These are phyloP conservation scores for Hydrangea macrophylla DNA, from an alignment of 148 eudicot species.

Conservation along the genomic window DNA sequence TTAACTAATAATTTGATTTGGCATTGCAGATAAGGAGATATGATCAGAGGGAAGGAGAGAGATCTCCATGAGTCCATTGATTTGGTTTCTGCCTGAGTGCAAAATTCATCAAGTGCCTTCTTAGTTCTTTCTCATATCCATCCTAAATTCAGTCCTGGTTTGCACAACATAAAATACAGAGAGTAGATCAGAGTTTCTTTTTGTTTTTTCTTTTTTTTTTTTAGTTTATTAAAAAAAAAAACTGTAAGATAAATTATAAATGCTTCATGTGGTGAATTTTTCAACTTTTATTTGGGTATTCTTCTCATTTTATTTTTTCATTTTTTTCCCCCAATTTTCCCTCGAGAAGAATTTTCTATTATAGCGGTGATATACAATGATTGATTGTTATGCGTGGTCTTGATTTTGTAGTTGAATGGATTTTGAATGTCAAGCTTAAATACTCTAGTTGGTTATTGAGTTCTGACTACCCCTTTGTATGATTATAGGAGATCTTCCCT, in stretches of 20 bases:
- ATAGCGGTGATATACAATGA: constrained; percentile 19
- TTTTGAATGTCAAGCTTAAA: constrained; percentile 20
- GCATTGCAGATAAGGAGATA: constrained; percentile 24
- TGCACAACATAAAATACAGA: constrained; percentile 6
- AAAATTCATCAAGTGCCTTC: constrained; percentile 6
- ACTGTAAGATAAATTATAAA: constrained; percentile 7
- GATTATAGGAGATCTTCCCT: neutral
- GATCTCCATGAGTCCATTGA: constrained; percentile 12
- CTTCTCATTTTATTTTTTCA: neutral
- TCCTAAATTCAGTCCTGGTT: constrained; percentile 6
- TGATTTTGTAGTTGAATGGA: constrained; percentile 18
- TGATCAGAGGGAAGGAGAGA: constrained; percentile 5
- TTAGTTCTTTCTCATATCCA: constrained; percentile 5
- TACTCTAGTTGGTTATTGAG: constrained; percentile 18
- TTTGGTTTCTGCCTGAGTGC: constrained; percentile 12
- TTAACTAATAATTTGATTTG: constrained; percentile 2
- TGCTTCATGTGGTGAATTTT: neutral
- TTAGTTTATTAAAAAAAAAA: neutral
- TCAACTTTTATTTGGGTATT: neutral
- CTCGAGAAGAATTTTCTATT: neutral
- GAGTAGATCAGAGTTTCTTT: constrained; percentile 5
- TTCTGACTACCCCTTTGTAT: no score
- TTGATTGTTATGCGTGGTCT: constrained; percentile 13
- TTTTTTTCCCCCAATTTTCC: neutral
- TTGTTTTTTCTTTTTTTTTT: neutral